These are phyloP conservation scores for Leccinum longicurvipes DNA, from an alignment of 768 basidiomycete genomes.

Conservation along the genomic window DNA sequence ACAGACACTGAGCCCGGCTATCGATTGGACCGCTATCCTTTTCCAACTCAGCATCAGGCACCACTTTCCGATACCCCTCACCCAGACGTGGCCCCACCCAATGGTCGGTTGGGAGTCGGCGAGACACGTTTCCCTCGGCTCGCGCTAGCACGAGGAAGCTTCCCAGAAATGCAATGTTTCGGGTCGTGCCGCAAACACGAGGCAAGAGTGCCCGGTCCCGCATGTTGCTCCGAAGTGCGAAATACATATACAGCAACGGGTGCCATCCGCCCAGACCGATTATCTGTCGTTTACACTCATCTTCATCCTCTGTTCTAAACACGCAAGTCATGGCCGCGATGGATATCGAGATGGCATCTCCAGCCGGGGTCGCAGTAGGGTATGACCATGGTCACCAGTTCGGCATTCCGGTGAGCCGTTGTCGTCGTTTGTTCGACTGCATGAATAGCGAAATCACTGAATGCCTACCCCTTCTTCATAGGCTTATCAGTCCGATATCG, in stretches of 20 bases:
- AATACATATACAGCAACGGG: conserved; percentile 26
- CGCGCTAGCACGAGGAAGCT: conserved; percentile 12
- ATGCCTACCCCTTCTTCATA: conserved; percentile 6
- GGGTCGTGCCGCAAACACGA: conserved; percentile 26
- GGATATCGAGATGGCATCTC: conserved; percentile 34
- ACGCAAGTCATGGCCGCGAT: conserved; percentile 19
- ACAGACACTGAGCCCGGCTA: neutral
- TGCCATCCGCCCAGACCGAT: conserved; percentile 8
- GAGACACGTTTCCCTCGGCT: conserved; percentile 10
- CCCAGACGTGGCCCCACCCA: conserved; percentile 1
- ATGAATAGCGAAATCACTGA: neutral
- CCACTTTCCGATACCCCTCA: neutral
- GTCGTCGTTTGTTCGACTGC: neutral
- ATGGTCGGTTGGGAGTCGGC: neutral
- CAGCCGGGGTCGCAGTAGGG: conserved; percentile 24
- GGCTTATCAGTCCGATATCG: conserved; percentile 35
- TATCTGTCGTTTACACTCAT: conserved; percentile 7
- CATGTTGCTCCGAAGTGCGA: conserved; percentile 20
- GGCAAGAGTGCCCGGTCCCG: conserved; percentile 24
- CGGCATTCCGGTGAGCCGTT: conserved; percentile 22
- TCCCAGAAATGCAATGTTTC: conserved; percentile 3
- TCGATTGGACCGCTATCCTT: neutral
- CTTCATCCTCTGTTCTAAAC: neutral
- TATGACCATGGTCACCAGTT: conserved; percentile 19
- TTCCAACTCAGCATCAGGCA: neutral